These are phyloP conservation scores for Calonectria pseudoturangicola DNA, from an alignment of 2,329 filamentous ascomycete species.

Conservation along the genomic window DNA sequence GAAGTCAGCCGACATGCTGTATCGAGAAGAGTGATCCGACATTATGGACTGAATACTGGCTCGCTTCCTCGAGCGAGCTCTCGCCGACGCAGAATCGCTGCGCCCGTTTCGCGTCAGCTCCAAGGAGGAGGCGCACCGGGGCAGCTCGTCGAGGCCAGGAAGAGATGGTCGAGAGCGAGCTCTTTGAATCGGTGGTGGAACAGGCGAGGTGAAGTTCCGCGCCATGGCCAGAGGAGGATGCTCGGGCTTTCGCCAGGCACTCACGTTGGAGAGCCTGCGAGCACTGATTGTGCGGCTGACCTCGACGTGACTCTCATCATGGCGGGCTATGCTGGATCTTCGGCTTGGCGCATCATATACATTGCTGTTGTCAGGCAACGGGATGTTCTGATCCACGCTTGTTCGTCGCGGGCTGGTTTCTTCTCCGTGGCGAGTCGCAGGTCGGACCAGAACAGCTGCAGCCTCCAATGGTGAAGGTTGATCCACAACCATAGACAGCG, in stretches of 20 bases:
- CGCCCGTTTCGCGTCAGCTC: conserved; percentile 53
- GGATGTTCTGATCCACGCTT: conserved; percentile 42
- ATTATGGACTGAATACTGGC: conserved; percentile 55
- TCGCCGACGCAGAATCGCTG: conserved; percentile 48
- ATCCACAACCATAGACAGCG: conserved; percentile 73
- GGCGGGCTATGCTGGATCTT: conserved; percentile 50
- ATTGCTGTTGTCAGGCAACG: conserved; percentile 41
- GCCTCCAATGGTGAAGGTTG: conserved; percentile 65
- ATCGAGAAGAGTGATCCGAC: conserved; percentile 52
- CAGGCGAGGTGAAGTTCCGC: conserved; percentile 43
- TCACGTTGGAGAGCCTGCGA: conserved; percentile 57
- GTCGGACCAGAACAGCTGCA: conserved; percentile 48
- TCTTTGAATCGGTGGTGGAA: conserved; percentile 44
- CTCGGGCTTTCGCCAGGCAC: conserved; percentile 55
- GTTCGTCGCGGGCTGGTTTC: conserved; percentile 43
- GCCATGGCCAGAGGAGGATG: conserved; percentile 24
- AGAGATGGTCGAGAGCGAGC: conserved; percentile 49
- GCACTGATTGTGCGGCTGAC: conserved; percentile 49
- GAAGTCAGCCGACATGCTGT: conserved; percentile 50
- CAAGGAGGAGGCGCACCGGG: conserved; percentile 58
- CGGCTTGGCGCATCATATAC: conserved; percentile 47
- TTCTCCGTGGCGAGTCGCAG: conserved; percentile 56
- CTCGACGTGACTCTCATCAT: conserved; percentile 44
- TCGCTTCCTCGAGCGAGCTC: conserved; percentile 52
- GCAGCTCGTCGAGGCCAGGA: conserved; percentile 43